Evolutionary conservation across 2,329 filamentous ascomycete genomes (phyloP).

Genomic region (Colletotrichum cuscutae): DNA sequence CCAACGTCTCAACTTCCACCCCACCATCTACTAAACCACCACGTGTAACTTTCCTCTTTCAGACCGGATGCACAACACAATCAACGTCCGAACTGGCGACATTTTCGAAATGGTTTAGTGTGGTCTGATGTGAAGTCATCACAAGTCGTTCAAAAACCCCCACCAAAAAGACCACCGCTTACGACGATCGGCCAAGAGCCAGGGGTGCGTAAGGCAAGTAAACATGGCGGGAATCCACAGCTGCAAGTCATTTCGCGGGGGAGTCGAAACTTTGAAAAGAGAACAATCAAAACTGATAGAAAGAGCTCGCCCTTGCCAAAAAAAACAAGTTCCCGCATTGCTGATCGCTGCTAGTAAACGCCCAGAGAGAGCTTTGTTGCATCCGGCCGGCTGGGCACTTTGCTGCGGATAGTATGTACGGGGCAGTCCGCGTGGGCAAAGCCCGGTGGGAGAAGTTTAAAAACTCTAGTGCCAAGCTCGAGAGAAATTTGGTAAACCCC

Average conservation of each 20-base stretch:
- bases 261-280: not conserved
- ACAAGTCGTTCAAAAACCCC: not conserved
- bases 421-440: not conserved
- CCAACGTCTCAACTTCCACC: slow-evolving; percentile 13
- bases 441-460: not conserved
- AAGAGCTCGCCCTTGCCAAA: not conserved
- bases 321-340: not conserved
- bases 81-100: not conserved
- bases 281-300: not conserved
- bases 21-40: not conserved
- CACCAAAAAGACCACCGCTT: not conserved
- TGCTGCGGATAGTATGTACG: not conserved
- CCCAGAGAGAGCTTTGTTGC: not conserved
- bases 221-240: not conserved
- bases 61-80: not conserved
- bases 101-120: not conserved
- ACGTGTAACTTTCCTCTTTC: not conserved
- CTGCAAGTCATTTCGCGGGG: not conserved
- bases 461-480: not conserved
- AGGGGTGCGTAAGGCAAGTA: not conserved
- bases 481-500: not conserved
- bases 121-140: not conserved
- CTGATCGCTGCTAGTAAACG: not conserved
- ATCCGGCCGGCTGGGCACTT: not conserved
- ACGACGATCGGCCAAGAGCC: slow-evolving; percentile 14